Base-by-base conservation (phyloP, 2,329 filamentous ascomycete genomes). In the Colletotrichum sansevieriae region DNA sequence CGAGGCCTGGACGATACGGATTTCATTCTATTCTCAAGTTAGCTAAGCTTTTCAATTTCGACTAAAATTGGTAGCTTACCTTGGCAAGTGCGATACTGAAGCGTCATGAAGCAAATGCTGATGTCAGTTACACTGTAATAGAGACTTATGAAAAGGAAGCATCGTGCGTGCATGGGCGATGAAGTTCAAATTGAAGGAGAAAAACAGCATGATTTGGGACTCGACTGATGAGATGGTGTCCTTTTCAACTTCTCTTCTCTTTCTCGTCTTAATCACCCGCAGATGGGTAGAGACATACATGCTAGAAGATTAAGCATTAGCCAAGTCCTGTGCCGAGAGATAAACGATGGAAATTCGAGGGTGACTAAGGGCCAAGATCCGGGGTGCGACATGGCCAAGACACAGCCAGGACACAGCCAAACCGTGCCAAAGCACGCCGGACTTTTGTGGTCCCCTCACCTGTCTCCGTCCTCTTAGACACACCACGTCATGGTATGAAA, bases 1-100 rank as follows among this genome's bases (percentile, higher is more conserved):
- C 0, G 95, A 97, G 13, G 95, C 94, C 80, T 97, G 95, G 25
- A 97, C 95, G 73, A 97, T 95, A 69, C 92, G 90, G 70, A 97
- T 96, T 83, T 97, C 89, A 79, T 93, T 84, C 85, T 90, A 69
- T 54, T 3, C 12, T 25, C 41, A 68, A n/a, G 68, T 66, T 15
- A 65, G 11, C 12, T 20, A 29, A 10, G 7, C 11, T 8, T 47
- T 52, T 25, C 11, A 58, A 49, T 22, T 12, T 49, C 29, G 7
- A 9, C 8, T 4, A 55, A n/a, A n/a, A 8, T 11, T 12, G 8
- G 13, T 46, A 35, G 70, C 79, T 55, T 75, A 88, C 87, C 81
- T 94, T 93, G 73, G 90, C 88, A 33, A 95, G 83, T 51, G 92
- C 92, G 79, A 95, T 93, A 77, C 90, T 94, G 78, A 77, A 72